A percentile compares a stretch with the other conserved stretches of the same genome.
phyloP scores from a whole-genome alignment of 2,329 filamentous ascomycete genomes.

The Karstenula rhodostoma region DNA sequence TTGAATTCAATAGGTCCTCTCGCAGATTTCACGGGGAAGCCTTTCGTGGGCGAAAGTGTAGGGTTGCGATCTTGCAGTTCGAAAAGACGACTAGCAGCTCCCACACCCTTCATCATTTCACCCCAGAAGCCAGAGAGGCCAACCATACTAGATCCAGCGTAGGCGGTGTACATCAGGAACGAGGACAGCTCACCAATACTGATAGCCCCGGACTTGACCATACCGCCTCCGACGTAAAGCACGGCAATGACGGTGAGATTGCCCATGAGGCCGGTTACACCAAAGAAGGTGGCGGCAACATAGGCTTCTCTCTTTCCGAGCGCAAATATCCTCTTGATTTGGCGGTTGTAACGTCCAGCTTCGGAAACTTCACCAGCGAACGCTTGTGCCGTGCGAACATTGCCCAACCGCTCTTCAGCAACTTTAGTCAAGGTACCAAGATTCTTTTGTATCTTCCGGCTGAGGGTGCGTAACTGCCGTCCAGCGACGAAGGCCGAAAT shows the following conservation, averaged over 20 bases:
- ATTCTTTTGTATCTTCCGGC: conserved; percentile 92
- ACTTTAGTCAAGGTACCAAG: conserved; percentile 94
- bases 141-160: conserved; percentile 84
- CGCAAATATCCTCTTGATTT: conserved; percentile 90
- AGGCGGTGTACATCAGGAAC: conserved; percentile 98
- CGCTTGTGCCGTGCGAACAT: conserved; percentile 94
- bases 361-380: conserved; percentile 95
- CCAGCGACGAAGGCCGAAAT: conserved; percentile 93
- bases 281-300: conserved; percentile 91
- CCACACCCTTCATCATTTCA: conserved; percentile 98
- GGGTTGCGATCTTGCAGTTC: conserved; percentile 92
- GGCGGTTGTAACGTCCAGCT: conserved; percentile 87
- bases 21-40: conserved; percentile 79
- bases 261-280: conserved; percentile 84
- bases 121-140: conserved; percentile 96
- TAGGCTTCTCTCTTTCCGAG: conserved; percentile 87
- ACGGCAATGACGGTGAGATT: conserved; percentile 96
- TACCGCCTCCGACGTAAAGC: conserved; percentile 86
- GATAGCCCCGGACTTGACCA: conserved; percentile 87
- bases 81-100: conserved; percentile 93
- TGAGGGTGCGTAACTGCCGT: conserved; percentile 85
- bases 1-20: conserved; percentile 89
- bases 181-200: conserved; percentile 91
- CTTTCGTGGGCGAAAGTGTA: conserved; percentile 85
- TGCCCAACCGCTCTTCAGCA: conserved; percentile 95